Percentiles rank a stretch among this genome's conserved stretches.
Evolutionary conservation across 1,139 yeast genomes (phyloP).

Genomic region (Saccharomyces hybrid): DNA sequence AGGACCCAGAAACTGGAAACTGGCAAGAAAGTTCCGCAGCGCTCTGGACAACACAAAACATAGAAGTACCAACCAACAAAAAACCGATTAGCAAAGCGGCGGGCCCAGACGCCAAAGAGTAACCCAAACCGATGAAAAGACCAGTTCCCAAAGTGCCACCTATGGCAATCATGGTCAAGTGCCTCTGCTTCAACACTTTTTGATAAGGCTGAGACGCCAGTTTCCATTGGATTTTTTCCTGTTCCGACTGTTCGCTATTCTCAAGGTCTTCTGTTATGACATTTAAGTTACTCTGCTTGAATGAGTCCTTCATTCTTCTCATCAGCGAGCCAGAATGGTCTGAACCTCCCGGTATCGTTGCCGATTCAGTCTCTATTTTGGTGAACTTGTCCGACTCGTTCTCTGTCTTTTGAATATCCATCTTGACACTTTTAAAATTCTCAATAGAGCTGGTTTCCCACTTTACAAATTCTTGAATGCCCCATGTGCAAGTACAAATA

Average conservation of each 20-base stretch:
- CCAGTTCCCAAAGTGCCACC: constrained; percentile 67
- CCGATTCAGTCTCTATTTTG: not conserved
- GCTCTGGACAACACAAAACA: constrained; percentile 63
- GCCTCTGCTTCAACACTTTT: constrained; percentile 57
- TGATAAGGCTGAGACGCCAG: constrained; percentile 67
- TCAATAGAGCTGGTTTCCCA: too few relatives aligned
- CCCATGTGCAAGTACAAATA: too few relatives aligned
- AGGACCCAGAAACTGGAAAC: constrained; percentile 66
- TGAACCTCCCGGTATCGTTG: not conserved
- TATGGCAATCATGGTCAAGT: constrained; percentile 58
- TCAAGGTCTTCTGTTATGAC: not conserved
- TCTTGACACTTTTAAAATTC: not conserved
- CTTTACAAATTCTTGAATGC: too few relatives aligned
- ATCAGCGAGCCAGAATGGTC: not conserved
- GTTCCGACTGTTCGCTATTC: constrained; percentile 54
- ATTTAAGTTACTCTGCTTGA: not conserved
- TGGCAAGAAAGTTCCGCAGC: constrained; percentile 62
- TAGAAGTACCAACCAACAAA: constrained; percentile 43
- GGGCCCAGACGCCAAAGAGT: constrained; percentile 55
- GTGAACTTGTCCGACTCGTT: not conserved
- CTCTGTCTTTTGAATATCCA: not conserved
- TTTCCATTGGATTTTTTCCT: constrained; percentile 58
- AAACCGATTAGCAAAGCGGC: constrained; percentile 55
- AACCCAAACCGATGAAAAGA: constrained; percentile 54
- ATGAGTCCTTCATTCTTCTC: not conserved